Conservation (phyloP, 306 rosid genomes). For the Lathyrus oleraceus region DNA sequence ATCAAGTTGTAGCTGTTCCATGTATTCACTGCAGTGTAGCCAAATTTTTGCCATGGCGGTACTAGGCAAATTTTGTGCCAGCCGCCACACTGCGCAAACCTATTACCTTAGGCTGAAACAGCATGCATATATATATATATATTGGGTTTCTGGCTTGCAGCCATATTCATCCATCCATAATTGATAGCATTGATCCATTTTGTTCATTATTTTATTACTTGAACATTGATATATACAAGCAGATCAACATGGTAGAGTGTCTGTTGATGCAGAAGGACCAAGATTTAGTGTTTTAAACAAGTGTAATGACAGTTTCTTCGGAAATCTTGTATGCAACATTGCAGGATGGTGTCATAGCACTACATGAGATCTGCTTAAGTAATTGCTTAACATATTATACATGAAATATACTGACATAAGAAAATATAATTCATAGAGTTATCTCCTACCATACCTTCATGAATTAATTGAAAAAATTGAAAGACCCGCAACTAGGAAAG, state of each 20-base stretch:
- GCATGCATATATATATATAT: not conserved
- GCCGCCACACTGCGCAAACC: not conserved
- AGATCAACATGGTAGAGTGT: not conserved
- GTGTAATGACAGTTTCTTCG: not conserved
- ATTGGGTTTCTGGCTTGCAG: not conserved
- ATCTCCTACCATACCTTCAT: slow-evolving; percentile 13
- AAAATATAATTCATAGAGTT: not conserved
- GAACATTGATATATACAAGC: slow-evolving; percentile 21
- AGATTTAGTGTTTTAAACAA: slow-evolving; percentile 19
- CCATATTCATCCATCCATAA: not conserved
- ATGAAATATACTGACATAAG: slow-evolving; percentile 33
- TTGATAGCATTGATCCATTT: not conserved
- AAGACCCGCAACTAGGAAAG: too few relatives aligned
- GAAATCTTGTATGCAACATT: slow-evolving; percentile 18
- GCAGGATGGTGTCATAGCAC: slow-evolving; percentile 9
- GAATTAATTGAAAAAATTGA: not conserved
- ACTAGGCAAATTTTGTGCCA: not conserved
- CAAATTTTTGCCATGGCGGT: not conserved
- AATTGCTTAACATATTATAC: slow-evolving; percentile 24
- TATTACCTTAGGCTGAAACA: not conserved
- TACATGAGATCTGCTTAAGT: slow-evolving; percentile 1
- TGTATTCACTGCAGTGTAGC: slow-evolving; percentile 11
- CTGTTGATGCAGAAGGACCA: slow-evolving; percentile 21
- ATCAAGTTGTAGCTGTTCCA: slow-evolving; percentile 22
- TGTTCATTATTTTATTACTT: slow-evolving; percentile 28